Evolutionary conservation across 2,329 filamentous ascomycete genomes (phyloP).

Genomic region (Aspergillus versicolor): DNA sequence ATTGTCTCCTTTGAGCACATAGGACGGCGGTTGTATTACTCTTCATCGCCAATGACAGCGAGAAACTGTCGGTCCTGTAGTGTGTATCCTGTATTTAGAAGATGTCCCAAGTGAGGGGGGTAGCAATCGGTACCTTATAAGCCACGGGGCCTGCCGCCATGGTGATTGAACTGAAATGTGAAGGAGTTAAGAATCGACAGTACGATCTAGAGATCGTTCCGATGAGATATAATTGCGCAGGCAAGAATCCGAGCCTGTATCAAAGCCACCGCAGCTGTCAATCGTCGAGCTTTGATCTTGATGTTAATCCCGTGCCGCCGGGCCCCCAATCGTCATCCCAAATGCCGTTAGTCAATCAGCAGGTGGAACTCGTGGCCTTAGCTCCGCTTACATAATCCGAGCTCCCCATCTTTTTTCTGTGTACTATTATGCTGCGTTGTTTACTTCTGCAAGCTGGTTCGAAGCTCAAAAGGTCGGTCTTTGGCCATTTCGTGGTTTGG

Average conservation of each 20-base stretch:
- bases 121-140: conserved; percentile 51
- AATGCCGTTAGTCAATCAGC: conserved; percentile 3
- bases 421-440: conserved; percentile 11
- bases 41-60: conserved; percentile 97
- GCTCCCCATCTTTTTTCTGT: conserved; percentile 7
- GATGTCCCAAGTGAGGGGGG: conserved; percentile 5
- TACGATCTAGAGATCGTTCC: background rate
- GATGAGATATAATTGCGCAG: background rate
- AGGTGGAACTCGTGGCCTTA: background rate
- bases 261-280: background rate
- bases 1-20: background rate
- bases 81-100: conserved; percentile 33
- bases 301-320: background rate
- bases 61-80: conserved; percentile 84
- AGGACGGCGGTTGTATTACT: conserved; percentile 27
- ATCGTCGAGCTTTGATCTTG: conserved; percentile 10
- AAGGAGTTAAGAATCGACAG: background rate
- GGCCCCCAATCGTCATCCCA: conserved; percentile 2
- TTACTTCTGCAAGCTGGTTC: conserved; percentile 12
- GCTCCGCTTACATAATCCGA: conserved; percentile 18
- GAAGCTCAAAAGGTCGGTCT: conserved; percentile 2
- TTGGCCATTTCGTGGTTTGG: background rate
- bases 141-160: conserved; percentile 63
- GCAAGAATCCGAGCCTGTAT: background rate
- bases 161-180: conserved; percentile 13